phyloP scores from a whole-genome alignment of 163 green algal genomes.

The Chlamydomonas reinhardtii region DNA sequence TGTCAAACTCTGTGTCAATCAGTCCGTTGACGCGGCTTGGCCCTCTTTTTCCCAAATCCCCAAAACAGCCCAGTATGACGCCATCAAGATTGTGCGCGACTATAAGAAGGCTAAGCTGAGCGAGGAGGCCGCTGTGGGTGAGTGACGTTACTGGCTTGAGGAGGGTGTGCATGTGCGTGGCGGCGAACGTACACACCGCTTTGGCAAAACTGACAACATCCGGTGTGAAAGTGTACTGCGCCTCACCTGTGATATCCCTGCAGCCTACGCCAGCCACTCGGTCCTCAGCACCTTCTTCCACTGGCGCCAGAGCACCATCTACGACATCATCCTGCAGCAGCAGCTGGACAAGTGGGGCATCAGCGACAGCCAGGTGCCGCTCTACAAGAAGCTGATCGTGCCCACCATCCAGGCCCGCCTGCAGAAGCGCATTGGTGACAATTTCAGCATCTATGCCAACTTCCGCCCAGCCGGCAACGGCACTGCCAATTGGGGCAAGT shows the following conservation, averaged over 20 bases:
- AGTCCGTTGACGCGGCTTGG: too few relatives aligned
- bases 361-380: not conserved
- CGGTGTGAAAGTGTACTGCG: too few relatives aligned
- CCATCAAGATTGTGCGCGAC: not conserved
- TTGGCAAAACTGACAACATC: too few relatives aligned
- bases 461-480: not conserved
- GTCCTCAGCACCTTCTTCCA: constrained; percentile 6
- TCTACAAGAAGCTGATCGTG: not conserved
- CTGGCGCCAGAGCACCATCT: constrained; percentile 30
- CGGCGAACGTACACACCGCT: too few relatives aligned
- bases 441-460: constrained; percentile 11
- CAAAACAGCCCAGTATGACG: not conserved
- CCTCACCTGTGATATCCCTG: not conserved
- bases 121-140: not conserved
- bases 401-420: not conserved
- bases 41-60: too few relatives aligned
- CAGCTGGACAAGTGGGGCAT: not conserved
- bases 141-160: not conserved
- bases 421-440: not conserved
- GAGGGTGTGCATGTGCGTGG: too few relatives aligned
- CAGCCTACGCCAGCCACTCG: constrained; percentile 18
- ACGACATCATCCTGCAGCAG: not conserved
- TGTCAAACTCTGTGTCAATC: too few relatives aligned
- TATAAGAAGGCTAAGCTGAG: not conserved
- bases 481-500: constrained; percentile 3